These are phyloP conservation scores for Pisolithus tinctorius DNA, from an alignment of 768 basidiomycete genomes.

Conservation along the genomic window DNA sequence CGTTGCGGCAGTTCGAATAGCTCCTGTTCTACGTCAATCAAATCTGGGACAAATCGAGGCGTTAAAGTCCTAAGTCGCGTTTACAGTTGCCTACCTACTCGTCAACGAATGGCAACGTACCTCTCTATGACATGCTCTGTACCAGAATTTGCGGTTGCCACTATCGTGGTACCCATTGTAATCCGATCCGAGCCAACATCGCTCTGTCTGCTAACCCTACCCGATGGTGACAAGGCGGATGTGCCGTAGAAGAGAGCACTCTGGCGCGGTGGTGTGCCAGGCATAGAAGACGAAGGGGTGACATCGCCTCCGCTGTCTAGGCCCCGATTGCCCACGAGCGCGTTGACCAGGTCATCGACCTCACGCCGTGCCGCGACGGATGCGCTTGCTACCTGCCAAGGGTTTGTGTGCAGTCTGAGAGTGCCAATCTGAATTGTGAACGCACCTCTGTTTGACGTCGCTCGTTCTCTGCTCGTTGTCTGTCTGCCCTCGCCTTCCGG, in stretches of 20 bases:
- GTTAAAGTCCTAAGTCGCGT: slow-evolving; percentile 44
- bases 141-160: slow-evolving; percentile 43
- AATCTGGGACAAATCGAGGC: slow-evolving; percentile 62
- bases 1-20: slow-evolving; percentile 86
- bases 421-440: slow-evolving; percentile 1
- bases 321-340: slow-evolving; percentile 44
- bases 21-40: slow-evolving; percentile 87
- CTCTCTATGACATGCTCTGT: slow-evolving; percentile 68
- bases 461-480: slow-evolving; percentile 51
- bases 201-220: slow-evolving; percentile 65
- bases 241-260: slow-evolving; percentile 30
- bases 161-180: slow-evolving; percentile 40
- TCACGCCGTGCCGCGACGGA: slow-evolving; percentile 42
- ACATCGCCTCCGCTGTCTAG: slow-evolving; percentile 52
- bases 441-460: slow-evolving; percentile 21
- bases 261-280: slow-evolving; percentile 58
- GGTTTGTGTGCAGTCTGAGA: not conserved
- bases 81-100: not conserved
- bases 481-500: slow-evolving; percentile 66
- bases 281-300: slow-evolving; percentile 66
- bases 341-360: slow-evolving; percentile 66
- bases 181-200: slow-evolving; percentile 48
- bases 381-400: slow-evolving; percentile 31
- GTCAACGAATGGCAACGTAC: slow-evolving; percentile 32
- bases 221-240: slow-evolving; percentile 40